phyloP scores from a whole-genome alignment of 2,329 filamentous ascomycete genomes.

The Botrytis aclada region DNA sequence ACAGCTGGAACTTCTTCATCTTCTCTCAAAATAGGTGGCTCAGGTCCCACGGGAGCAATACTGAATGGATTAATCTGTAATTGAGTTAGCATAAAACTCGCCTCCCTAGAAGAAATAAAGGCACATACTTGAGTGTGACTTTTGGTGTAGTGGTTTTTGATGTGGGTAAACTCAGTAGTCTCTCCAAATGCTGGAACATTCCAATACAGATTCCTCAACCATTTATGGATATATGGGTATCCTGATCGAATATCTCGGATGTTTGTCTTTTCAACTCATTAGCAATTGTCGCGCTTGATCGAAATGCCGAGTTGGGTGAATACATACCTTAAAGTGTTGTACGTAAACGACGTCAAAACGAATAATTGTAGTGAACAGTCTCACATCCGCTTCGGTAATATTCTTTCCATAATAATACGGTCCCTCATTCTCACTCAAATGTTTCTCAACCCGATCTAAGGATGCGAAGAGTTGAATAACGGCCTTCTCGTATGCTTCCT shows the following conservation, averaged over 20 bases:
- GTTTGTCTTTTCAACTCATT: conserved; percentile 48
- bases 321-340: conserved; percentile 76
- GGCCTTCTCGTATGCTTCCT: conserved; percentile 77
- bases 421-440: conserved; percentile 52
- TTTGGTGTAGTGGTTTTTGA: conserved; percentile 95
- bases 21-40: conserved; percentile 75
- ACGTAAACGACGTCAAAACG: conserved; percentile 74
- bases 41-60: conserved; percentile 82
- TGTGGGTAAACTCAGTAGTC: conserved; percentile 38
- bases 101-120: neutral
- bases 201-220: conserved; percentile 67
- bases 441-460: conserved; percentile 72
- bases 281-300: neutral
- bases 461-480: conserved; percentile 69
- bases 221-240: conserved; percentile 64
- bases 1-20: conserved; percentile 73
- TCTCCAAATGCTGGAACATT: conserved; percentile 59
- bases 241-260: conserved; percentile 41
- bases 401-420: conserved; percentile 73
- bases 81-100: conserved; percentile 40
- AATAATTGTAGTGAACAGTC: conserved; percentile 62
- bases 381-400: conserved; percentile 79
- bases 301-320: conserved; percentile 45
- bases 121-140: conserved; percentile 52
- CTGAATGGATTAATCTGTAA: conserved; percentile 61